phyloP scores from a whole-genome alignment of 768 basidiomycete genomes.

The Trametopsis cervina region DNA sequence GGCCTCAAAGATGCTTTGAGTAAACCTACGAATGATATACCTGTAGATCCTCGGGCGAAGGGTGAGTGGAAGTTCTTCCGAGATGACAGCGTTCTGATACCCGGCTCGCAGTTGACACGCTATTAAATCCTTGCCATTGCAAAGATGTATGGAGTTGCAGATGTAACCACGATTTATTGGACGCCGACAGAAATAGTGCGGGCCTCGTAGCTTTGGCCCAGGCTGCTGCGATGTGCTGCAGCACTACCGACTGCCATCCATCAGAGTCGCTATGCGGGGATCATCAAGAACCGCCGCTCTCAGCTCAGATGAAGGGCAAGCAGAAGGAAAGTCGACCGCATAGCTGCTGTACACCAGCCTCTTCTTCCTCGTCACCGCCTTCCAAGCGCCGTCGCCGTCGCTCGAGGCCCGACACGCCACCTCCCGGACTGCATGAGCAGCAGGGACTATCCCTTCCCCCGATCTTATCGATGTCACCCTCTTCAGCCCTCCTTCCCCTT shows the following conservation, averaged over 20 bases:
- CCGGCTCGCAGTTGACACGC: slow-evolving; percentile 41
- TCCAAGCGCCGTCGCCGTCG: slow-evolving; percentile 4
- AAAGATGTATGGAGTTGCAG: slow-evolving; percentile 46
- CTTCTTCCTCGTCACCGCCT: neutral
- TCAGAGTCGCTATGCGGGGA: neutral
- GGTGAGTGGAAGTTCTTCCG: neutral
- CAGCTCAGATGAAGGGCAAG: slow-evolving; percentile 3
- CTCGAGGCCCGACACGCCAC: neutral
- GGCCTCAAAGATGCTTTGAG: slow-evolving; percentile 53
- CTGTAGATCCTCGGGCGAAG: slow-evolving; percentile 32
- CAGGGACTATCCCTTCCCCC: slow-evolving; percentile 10
- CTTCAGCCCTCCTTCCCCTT: neutral
- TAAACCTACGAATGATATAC: slow-evolving; percentile 17
- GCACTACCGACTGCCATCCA: neutral
- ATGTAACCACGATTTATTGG: slow-evolving; percentile 26
- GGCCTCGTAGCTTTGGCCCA: slow-evolving; percentile 32
- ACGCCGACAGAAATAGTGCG: neutral
- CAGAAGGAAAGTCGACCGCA: neutral
- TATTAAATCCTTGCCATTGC: slow-evolving; percentile 63
- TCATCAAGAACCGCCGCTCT: neutral
- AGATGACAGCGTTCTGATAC: neutral
- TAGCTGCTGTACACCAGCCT: slow-evolving; percentile 2
- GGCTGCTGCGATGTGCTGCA: slow-evolving; percentile 24
- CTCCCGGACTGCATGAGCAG: neutral
- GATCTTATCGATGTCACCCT: neutral